Conservation (phyloP, 2,329 filamentous ascomycete species). For the Uncinocarpus reesii region DNA sequence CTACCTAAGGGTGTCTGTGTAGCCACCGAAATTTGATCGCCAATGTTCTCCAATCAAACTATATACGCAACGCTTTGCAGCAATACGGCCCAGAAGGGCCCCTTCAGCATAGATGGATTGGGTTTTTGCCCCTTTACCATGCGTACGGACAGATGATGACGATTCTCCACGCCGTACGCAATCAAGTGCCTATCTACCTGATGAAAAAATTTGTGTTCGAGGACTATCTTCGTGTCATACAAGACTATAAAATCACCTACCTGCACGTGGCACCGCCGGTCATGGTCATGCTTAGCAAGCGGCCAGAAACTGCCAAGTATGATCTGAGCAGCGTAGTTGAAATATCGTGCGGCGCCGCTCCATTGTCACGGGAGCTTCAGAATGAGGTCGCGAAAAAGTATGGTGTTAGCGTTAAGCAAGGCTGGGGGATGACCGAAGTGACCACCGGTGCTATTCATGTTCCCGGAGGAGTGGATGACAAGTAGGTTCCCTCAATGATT, state of each 20-base stretch:
- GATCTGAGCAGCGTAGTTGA: constrained; percentile 67
- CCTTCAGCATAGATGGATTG: constrained; percentile 9
- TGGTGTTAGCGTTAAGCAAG: constrained; percentile 68
- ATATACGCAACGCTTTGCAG: constrained; percentile 15
- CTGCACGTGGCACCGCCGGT: constrained; percentile 76
- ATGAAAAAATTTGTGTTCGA: constrained; percentile 74
- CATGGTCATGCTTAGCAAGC: constrained; percentile 66
- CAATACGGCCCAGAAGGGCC: constrained; percentile 2
- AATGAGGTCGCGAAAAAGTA: constrained; percentile 63
- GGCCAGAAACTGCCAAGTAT: constrained; percentile 66
- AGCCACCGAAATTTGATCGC: constrained; percentile 72
- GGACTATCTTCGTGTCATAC: constrained; percentile 63
- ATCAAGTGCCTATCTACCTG: constrained; percentile 48
- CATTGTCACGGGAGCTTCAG: constrained; percentile 68
- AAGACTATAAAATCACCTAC: constrained; percentile 64
- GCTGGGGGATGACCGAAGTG: constrained; percentile 67
- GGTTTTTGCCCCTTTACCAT: constrained; percentile 13
- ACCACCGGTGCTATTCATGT: constrained; percentile 37
- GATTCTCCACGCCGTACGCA: constrained; percentile 39
- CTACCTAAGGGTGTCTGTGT: constrained; percentile 85
- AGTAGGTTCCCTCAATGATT: constrained; percentile 18
- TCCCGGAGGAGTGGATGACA: constrained; percentile 31
- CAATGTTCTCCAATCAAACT: constrained; percentile 53
- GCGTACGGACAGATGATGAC: constrained; percentile 32
- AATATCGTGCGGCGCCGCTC: constrained; percentile 78